phyloP scores from a whole-genome alignment of 2,329 filamentous ascomycete species.

The Colletotrichum tabaci region DNA sequence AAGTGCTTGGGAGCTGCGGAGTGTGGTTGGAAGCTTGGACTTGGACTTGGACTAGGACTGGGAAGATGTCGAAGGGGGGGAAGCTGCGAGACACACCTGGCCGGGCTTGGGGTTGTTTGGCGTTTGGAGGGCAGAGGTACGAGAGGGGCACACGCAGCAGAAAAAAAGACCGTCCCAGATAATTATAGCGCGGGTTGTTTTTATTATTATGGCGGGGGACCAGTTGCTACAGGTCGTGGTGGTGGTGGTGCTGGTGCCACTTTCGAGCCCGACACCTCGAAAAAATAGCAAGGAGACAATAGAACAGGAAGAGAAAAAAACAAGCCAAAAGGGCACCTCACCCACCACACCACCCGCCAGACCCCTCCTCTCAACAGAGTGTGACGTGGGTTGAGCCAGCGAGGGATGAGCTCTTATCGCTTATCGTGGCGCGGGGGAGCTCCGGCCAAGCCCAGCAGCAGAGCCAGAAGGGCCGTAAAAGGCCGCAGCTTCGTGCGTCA shows the following conservation, averaged over 20 bases:
- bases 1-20: conserved; percentile 37
- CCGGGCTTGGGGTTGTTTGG: conserved; percentile 13
- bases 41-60: conserved; percentile 1
- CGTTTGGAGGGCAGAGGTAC: conserved; percentile 1
- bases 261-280: conserved; percentile 18
- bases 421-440: conserved; percentile 42
- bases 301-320: too few species aligned
- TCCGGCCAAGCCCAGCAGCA: conserved; percentile 32
- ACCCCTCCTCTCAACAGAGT: conserved; percentile 36
- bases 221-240: not conserved
- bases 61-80: conserved; percentile 22
- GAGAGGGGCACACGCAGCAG: conserved; percentile 15
- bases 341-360: conserved; percentile 16
- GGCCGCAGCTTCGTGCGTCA: conserved; percentile 13
- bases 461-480: conserved; percentile 9
- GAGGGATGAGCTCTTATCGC: conserved; percentile 39
- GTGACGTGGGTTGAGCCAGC: conserved; percentile 32
- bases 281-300: conserved; percentile 18
- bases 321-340: not conserved
- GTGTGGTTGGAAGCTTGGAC: conserved; percentile 35
- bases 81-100: conserved; percentile 41
- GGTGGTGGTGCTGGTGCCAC: not conserved
- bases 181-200: conserved; percentile 39
- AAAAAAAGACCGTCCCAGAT: conserved; percentile 27
- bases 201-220: conserved; percentile 23